These are phyloP conservation scores for Vinca major DNA, from an alignment of 305 asterid genomes.

Conservation along the genomic window DNA sequence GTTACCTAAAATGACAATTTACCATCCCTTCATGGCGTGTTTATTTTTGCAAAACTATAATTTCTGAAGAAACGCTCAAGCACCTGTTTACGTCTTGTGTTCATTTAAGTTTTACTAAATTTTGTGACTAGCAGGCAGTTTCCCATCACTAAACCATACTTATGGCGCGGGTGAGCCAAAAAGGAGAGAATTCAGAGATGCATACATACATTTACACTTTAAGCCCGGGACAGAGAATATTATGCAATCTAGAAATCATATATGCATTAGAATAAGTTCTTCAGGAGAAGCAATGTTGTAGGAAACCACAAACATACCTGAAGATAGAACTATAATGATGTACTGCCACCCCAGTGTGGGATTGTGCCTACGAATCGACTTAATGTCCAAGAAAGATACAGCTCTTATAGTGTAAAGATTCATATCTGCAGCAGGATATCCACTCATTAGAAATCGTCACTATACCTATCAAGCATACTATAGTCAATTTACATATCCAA, in stretches of 20 bases:
- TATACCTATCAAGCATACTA: constrained; percentile 3
- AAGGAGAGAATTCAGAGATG: too few species aligned
- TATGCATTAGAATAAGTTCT: background rate
- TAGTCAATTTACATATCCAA: background rate
- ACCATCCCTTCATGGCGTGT: too few species aligned
- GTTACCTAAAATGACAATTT: too few species aligned
- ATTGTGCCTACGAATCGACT: constrained; percentile 78
- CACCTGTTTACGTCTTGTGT: too few species aligned
- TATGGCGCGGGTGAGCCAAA: too few species aligned
- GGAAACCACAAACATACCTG: constrained; percentile 42
- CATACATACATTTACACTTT: background rate
- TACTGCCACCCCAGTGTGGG: constrained; percentile 92
- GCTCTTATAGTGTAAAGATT: constrained; percentile 81
- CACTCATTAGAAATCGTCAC: constrained; percentile 15
- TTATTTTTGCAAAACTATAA: too few species aligned
- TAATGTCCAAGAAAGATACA: constrained; percentile 71
- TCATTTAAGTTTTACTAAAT: too few species aligned
- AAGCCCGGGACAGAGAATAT: background rate
- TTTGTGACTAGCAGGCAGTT: too few species aligned
- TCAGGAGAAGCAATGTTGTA: background rate
- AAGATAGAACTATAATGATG: constrained; percentile 70
- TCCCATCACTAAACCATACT: too few species aligned
- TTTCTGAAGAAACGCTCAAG: too few species aligned
- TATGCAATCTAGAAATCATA: background rate
- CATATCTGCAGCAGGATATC: constrained; percentile 59